Evolutionary conservation across 257 asterid genomes (phyloP).

Genomic region (Petunia axillaris): DNA sequence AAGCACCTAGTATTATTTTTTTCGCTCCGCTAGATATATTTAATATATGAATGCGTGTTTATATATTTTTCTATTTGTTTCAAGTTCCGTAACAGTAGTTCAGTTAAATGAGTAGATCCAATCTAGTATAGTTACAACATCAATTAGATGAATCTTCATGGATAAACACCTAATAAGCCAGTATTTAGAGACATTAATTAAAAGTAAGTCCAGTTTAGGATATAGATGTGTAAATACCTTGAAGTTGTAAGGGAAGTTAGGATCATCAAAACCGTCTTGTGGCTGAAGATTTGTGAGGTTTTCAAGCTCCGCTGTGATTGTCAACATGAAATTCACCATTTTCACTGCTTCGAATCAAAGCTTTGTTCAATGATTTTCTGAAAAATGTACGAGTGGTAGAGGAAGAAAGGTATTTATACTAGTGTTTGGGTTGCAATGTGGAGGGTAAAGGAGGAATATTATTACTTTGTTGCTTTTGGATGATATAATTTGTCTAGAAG

Average conservation of each 20-base stretch:
- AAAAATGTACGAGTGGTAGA: neutral
- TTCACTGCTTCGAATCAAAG: constrained; percentile 31
- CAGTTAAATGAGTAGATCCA: too few relatives aligned
- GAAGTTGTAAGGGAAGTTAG: constrained; percentile 66
- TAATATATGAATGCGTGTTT: neutral
- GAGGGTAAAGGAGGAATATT: neutral
- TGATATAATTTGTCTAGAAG: neutral
- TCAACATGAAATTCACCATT: constrained; percentile 74
- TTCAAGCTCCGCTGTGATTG: constrained; percentile 79
- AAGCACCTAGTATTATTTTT: too few relatives aligned
- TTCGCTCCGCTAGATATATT: too few relatives aligned
- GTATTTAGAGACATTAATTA: neutral
- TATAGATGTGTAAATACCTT: constrained; percentile 44
- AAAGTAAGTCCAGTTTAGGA: neutral
- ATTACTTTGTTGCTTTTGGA: neutral
- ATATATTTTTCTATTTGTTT: too few relatives aligned
- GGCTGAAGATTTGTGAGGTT: constrained; percentile 81
- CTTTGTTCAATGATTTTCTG: neutral
- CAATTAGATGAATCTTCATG: neutral
- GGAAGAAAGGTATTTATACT: neutral
- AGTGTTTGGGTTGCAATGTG: neutral
- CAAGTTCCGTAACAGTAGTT: too few relatives aligned
- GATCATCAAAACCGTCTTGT: constrained; percentile 76
- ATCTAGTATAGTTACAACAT: neutral
- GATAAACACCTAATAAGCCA: neutral